A percentile compares a stretch with the other conserved stretches of the same genome.
phyloP scores from a whole-genome alignment of 2,329 filamentous ascomycete species.

The Penicillium sp. region DNA sequence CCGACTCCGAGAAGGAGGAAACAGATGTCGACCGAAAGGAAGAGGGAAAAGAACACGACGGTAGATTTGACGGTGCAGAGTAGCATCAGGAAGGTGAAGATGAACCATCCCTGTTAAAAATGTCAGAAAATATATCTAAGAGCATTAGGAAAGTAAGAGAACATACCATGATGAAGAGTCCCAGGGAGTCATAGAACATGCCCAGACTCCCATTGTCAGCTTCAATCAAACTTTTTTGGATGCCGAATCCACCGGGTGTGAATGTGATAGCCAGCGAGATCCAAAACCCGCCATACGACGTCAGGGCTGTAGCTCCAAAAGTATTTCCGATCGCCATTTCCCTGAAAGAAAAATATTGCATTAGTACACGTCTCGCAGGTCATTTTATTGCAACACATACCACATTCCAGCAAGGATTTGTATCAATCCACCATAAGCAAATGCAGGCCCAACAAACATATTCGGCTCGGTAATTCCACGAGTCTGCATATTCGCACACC shows the following conservation, averaged over 20 bases:
- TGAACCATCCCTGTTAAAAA: slow-evolving; percentile 62
- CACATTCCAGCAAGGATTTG: slow-evolving; percentile 79
- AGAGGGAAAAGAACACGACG: slow-evolving; percentile 69
- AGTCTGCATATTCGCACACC: slow-evolving; percentile 65
- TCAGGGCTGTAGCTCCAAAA: slow-evolving; percentile 72
- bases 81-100: slow-evolving; percentile 70
- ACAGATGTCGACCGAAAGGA: slow-evolving; percentile 68
- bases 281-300: slow-evolving; percentile 79
- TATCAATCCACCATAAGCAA: slow-evolving; percentile 70
- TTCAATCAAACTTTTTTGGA: slow-evolving; percentile 49
- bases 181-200: slow-evolving; percentile 57
- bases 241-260: slow-evolving; percentile 63
- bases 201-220: slow-evolving; percentile 34
- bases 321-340: slow-evolving; percentile 78
- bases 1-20: slow-evolving; percentile 68
- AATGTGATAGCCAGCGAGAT: slow-evolving; percentile 67
- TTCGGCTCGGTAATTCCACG: slow-evolving; percentile 59
- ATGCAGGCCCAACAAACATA: slow-evolving; percentile 64
- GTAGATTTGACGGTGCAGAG: slow-evolving; percentile 70
- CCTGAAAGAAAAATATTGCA: slow-evolving; percentile 44
- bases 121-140: background rate
- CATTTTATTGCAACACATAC: slow-evolving; percentile 44
- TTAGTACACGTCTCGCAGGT: background rate
- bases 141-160: background rate
- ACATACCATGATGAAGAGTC: slow-evolving; percentile 63